Evolutionary conservation across 805 yeast genomes (phyloP), one percentile per base, ranked within the genome.

Genomic region (Kazachstania africana): DNA sequence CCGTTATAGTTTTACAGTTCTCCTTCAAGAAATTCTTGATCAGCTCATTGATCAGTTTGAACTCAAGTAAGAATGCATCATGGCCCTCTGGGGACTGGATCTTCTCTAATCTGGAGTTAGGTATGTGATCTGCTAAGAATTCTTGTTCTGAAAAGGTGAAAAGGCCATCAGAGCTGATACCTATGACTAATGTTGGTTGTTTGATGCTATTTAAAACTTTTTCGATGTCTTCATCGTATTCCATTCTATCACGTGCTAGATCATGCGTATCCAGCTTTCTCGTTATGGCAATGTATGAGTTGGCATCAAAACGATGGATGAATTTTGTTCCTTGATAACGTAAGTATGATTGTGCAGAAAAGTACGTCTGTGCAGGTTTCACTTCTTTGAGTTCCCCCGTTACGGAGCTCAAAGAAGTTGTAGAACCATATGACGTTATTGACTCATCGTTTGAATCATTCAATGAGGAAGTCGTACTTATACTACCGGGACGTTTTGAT

Each of bases 261-360:
- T 91, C 98, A 53, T 91, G 97, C 0, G 98, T 85, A 47, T 91
- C 98, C 21, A 91, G 61, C 55, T 91, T 91, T 48, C 97, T 68
- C 0, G 96, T 81, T 35, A 91, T 83, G 16, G 96, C 74, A 33
- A 91, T 85, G 57, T 91, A 91, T 59, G 97, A 91, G 53, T 91
- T 91, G 16, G 98, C 95, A 56, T 91, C 98, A 47, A 88, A 91
- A 45, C 98, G 65, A 26, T 72, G 66, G 28, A 87, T 75, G 53
- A 91, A 91, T 55, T 91, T 91, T 33, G 77, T 73, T 10, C 95
- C 97, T 55, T 91, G 98, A 56, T 91, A 91, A 37, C 98, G 70
- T 41, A 91, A 63, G 55, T 91, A 91, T 36, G 88, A 80, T 58
- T 91, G 98, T 2, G 98, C 98, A 0, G 97, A 81, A 59, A 91